phyloP scores from a whole-genome alignment of 1,139 yeast genomes.

The Taphrina betulina region DNA sequence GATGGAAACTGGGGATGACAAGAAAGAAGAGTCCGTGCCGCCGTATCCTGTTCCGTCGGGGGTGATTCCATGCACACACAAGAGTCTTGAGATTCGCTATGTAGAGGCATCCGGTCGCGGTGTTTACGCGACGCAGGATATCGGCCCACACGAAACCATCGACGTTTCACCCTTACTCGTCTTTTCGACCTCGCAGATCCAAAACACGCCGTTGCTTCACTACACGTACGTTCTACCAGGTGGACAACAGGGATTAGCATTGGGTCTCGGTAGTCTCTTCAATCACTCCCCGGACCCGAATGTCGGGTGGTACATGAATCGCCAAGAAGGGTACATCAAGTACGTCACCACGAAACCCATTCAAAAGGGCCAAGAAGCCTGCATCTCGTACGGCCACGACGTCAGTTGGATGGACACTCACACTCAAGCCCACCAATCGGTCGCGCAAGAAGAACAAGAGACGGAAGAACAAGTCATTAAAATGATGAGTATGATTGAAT shows the following conservation, averaged over 20 bases:
- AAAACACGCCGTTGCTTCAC: slow-evolving; percentile 1
- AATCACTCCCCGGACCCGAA: slow-evolving; percentile 2
- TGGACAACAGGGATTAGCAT: slow-evolving; percentile 4
- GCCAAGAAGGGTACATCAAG: not conserved
- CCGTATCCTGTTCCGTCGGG: slow-evolving; percentile 1
- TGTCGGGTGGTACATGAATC: slow-evolving; percentile 9
- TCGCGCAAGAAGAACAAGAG: no score
- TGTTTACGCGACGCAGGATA: not conserved
- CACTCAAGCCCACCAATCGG: no score
- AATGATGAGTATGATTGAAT: no score
- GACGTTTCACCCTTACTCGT: not conserved
- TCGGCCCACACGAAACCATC: not conserved
- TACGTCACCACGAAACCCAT: not conserved
- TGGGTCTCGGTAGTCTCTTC: slow-evolving; percentile 13
- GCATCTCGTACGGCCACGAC: not conserved
- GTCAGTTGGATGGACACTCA: not conserved
- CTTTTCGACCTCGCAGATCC: not conserved
- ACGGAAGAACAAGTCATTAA: no score
- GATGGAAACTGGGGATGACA: no score
- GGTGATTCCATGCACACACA: not conserved
- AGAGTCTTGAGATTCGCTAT: not conserved
- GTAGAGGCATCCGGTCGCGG: not conserved
- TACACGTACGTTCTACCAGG: slow-evolving; percentile 2
- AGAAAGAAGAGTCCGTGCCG: not conserved
- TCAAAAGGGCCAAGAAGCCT: not conserved